Evolutionary conservation across 2,329 filamentous ascomycete genomes (phyloP).

Genomic region (Sporothrix protearum): DNA sequence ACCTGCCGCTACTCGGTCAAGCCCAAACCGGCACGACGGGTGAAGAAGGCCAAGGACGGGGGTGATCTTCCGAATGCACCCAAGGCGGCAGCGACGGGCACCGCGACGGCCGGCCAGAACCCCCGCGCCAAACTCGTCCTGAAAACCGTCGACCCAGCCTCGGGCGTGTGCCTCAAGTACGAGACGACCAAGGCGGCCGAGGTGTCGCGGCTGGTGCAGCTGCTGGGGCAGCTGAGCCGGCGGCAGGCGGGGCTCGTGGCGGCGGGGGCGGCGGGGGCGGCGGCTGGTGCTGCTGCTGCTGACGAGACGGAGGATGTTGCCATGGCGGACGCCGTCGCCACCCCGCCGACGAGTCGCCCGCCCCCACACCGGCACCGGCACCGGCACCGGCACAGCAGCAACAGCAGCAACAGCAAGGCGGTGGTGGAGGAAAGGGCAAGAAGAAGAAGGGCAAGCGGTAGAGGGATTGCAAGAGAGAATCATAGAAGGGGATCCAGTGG

Average conservation of each 20-base stretch:
- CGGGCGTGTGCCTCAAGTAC: conserved; percentile 85
- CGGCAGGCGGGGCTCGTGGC: conserved; percentile 61
- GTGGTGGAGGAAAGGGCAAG: conserved; percentile 54
- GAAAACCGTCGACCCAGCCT: conserved; percentile 83
- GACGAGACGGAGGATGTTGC: conserved; percentile 36
- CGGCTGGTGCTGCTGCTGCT: too few species aligned
- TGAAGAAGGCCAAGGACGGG: conserved; percentile 28
- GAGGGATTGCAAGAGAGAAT: background rate
- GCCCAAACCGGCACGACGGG: conserved; percentile 36
- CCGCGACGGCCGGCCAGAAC: conserved; percentile 35
- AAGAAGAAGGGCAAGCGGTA: conserved; percentile 70
- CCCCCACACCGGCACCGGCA: conserved; percentile 35
- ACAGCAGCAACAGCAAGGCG: conserved; percentile 32
- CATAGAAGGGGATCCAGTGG: background rate
- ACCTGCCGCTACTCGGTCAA: conserved; percentile 86
- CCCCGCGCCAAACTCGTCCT: conserved; percentile 69
- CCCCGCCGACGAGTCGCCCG: conserved; percentile 25
- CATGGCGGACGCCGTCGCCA: conserved; percentile 34
- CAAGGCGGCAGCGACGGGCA: conserved; percentile 22
- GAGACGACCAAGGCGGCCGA: conserved; percentile 86
- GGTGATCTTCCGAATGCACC: conserved; percentile 32
- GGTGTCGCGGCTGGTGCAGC: conserved; percentile 75
- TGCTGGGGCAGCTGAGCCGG: conserved; percentile 71
- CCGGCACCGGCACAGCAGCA: conserved; percentile 26
- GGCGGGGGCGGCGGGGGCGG: conserved; percentile 41